Evolutionary conservation across 2,329 filamentous ascomycete species (phyloP), one percentile per base, ranked within the genome.

Genomic region (Monosporascus sp.): DNA sequence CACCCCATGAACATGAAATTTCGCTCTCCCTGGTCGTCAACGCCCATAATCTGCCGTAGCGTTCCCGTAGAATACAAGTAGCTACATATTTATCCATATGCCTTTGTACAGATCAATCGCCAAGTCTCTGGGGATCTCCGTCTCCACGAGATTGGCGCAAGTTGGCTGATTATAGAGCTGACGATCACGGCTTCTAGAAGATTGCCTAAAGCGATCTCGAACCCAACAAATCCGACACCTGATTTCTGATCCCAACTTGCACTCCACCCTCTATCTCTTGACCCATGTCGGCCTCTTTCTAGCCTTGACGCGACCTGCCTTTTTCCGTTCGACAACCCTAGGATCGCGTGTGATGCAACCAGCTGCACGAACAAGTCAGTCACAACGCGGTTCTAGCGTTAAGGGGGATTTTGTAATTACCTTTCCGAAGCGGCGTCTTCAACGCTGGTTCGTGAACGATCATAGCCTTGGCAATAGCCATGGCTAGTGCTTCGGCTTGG

Each of bases 201-300:
- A 52, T 43, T 49, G 50, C 46, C 37, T 49, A 50, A 43, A 49
- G 50, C 31, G 37, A 37, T 49, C 26, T 35, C 35, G 7, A 19
- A 20, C 11, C 41, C 19, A 40, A 50, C 27, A 47, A 41, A 44
- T 37, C 37, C 27, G 47, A 53, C 45, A 50, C 51, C 38, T 35
- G 48, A 45, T 52, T 44, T 37, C 40, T 35, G 31, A 14, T 14
- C 11, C 9, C 27, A 50, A 6, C 19, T 48, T 38, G 37, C n/a
- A 24, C 24, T 8, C 22, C 43, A 46, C 40, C 54, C 51, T 54
- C 58, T 78, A 85, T 75, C 81, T 76, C 85, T 97, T 97, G 80
- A 97, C 92, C 94, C 95, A 99, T 65, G 94, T 83, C 56, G 93
- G 93, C 85, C 88, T 95, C 85, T 99, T 99, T 75, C 94, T 89